Conservation (phyloP, 208 protist species). For the Wallacemonas sp. region DNA sequence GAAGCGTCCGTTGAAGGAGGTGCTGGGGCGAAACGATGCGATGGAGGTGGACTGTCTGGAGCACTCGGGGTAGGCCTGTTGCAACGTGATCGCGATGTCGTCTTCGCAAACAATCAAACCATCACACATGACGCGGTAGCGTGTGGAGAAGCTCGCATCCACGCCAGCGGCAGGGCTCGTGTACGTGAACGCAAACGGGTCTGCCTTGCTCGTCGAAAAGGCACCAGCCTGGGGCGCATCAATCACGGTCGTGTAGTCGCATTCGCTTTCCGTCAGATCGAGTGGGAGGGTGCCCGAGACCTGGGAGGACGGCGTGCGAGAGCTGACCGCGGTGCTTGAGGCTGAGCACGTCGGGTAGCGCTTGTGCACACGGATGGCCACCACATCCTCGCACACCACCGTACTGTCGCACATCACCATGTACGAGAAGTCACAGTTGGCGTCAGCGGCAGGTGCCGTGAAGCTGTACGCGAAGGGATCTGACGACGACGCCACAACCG, state of each 20-base stretch:
- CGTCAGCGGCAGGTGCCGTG: conserved; percentile 1
- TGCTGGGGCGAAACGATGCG: conserved; percentile 26
- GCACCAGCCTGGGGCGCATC: conserved; percentile 17
- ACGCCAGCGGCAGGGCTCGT: conserved; percentile 18
- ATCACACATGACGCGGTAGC: conserved; percentile 36
- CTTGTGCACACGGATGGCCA: conserved; percentile 20
- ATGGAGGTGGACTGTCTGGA: conserved; percentile 20
- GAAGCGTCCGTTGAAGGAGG: conserved; percentile 4
- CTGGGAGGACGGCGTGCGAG: background rate
- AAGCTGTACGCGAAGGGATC: conserved; percentile 14
- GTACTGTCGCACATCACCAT: conserved; percentile 8
- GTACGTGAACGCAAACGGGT: conserved; percentile 25
- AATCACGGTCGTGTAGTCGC: conserved; percentile 27
- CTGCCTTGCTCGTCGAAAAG: conserved; percentile 15
- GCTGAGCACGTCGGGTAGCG: conserved; percentile 18
- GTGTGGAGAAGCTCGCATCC: conserved; percentile 19
- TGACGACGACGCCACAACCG: background rate
- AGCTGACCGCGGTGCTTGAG: conserved; percentile 6
- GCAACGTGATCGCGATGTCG: conserved; percentile 20
- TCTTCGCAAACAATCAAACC: conserved; percentile 38
- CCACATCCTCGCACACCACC: conserved; percentile 15
- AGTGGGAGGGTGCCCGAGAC: conserved; percentile 30
- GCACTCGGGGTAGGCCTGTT: conserved; percentile 19
- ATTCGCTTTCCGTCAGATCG: conserved; percentile 26
- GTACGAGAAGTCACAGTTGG: background rate